Conservation (phyloP, 1,139 yeast species). For the Blastobotrys indianensis region DNA sequence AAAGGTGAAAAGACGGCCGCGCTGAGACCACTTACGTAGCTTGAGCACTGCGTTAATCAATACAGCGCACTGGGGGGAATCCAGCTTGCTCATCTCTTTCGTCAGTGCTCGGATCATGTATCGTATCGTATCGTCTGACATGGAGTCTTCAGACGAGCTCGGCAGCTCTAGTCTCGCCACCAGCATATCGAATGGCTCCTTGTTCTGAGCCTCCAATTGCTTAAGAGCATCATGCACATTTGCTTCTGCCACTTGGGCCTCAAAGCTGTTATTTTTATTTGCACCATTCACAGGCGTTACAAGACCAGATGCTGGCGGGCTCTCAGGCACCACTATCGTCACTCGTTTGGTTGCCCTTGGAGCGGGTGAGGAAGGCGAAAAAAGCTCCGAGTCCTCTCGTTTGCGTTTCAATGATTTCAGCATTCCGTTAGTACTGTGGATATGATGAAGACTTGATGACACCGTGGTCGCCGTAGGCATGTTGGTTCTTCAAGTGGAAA, state of each 20-base stretch:
- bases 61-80: conserved; percentile 38
- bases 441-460: not conserved
- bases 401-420: conserved; percentile 11
- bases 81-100: conserved; percentile 49
- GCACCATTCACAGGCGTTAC: too few relatives aligned
- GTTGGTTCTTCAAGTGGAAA: too few relatives aligned
- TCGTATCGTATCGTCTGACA: conserved; percentile 39
- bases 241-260: conserved; percentile 1
- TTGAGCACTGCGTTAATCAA: conserved; percentile 48
- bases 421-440: not conserved
- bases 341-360: not conserved
- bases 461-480: conserved; percentile 4
- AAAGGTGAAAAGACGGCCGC: conserved; percentile 38
- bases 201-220: conserved; percentile 48
- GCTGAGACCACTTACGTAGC: conserved; percentile 51
- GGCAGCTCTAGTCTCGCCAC: conserved; percentile 44
- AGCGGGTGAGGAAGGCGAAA: conserved; percentile 1
- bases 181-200: conserved; percentile 41
- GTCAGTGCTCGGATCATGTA: conserved; percentile 44
- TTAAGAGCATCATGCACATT: conserved; percentile 61
- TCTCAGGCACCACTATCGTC: conserved; percentile 6
- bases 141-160: conserved; percentile 38
- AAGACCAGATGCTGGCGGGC: not conserved
- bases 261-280: conserved; percentile 1
- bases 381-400: conserved; percentile 6